A percentile compares a stretch with the other conserved stretches of the same genome.
Conservation (phyloP, 257 asterid genomes). For the Cynanchum wilfordii region DNA sequence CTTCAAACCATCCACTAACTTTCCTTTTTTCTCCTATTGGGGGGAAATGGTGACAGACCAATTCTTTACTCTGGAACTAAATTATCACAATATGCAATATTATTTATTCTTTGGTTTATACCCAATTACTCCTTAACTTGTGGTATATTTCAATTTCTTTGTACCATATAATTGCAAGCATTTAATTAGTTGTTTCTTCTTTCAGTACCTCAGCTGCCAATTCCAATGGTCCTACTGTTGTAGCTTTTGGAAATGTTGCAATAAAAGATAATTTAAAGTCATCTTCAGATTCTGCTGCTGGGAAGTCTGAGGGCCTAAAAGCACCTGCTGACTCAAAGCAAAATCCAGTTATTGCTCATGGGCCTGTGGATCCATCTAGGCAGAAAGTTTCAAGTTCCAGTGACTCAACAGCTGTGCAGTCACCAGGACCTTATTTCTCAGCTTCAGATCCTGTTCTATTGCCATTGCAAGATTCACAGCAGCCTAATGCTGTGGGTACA, state of each 20-base stretch:
- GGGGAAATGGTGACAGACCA: too few relatives aligned
- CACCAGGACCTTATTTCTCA: slow-evolving; percentile 22
- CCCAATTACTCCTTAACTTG: not conserved
- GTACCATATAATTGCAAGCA: not conserved
- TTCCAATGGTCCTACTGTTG: slow-evolving; percentile 44
- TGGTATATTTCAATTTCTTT: not conserved
- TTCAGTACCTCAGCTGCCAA: slow-evolving; percentile 48
- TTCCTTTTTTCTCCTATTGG: not conserved
- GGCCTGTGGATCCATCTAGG: slow-evolving; percentile 10
- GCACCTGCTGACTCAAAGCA: slow-evolving; percentile 31
- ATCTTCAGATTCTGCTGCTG: slow-evolving; percentile 24
- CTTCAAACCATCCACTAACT: not conserved
- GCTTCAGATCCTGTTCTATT: slow-evolving; percentile 23
- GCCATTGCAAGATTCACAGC: slow-evolving; percentile 23
- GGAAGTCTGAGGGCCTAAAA: slow-evolving; percentile 33
- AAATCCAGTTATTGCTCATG: slow-evolving; percentile 7
- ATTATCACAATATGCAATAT: too few relatives aligned
- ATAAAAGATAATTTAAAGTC: slow-evolving; percentile 26
- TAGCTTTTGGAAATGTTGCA: slow-evolving; percentile 34
- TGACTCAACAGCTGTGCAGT: not conserved
- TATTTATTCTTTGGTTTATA: not conserved
- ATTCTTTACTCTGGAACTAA: too few relatives aligned
- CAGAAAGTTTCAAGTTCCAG: slow-evolving; percentile 11
- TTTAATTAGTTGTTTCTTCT: slow-evolving; percentile 16
- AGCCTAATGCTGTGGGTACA: slow-evolving; percentile 22